These are phyloP conservation scores for Rasamsonia emersonii DNA, from an alignment of 2,329 filamentous ascomycete species.

Conservation along the genomic window DNA sequence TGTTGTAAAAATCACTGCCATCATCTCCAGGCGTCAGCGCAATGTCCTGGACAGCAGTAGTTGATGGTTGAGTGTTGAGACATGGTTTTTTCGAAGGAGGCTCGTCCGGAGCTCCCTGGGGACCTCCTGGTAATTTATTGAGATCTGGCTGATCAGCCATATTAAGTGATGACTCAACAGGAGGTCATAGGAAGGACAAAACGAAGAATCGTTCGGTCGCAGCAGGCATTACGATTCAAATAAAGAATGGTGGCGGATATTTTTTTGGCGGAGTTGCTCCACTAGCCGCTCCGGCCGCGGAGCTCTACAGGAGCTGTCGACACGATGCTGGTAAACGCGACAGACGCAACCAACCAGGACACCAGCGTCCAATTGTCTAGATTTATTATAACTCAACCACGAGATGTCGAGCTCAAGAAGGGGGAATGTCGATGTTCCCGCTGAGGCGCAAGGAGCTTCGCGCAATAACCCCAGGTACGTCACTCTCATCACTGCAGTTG, in stretches of 20 bases:
- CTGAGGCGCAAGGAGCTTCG: slow-evolving; percentile 8
- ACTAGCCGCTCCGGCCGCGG: slow-evolving; percentile 6
- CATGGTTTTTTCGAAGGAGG: slow-evolving; percentile 19
- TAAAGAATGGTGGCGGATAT: slow-evolving; percentile 7
- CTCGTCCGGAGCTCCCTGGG: slow-evolving; percentile 12
- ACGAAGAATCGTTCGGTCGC: neutral
- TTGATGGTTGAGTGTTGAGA: slow-evolving; percentile 21
- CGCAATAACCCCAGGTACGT: slow-evolving; percentile 6
- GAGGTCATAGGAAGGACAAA: neutral
- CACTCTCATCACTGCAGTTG: slow-evolving; percentile 1
- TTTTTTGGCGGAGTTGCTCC: slow-evolving; percentile 6
- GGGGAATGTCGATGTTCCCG: too few relatives aligned
- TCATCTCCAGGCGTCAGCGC: slow-evolving; percentile 24
- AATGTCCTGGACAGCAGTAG: too few relatives aligned
- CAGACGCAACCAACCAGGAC: too few relatives aligned
- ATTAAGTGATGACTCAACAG: slow-evolving; percentile 3
- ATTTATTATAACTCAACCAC: too few relatives aligned
- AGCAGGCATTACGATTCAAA: neutral
- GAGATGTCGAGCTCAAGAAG: too few relatives aligned
- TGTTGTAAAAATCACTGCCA: slow-evolving; percentile 36
- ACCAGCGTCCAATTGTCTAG: too few relatives aligned
- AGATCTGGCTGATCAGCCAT: slow-evolving; percentile 19
- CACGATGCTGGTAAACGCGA: too few relatives aligned
- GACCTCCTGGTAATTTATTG: slow-evolving; percentile 9
- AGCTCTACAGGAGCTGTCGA: too few relatives aligned